Percentiles rank a stretch among this genome's conserved stretches.
These are phyloP conservation scores for Rosa chinensis DNA, from an alignment of 306 rosid genomes.

Conservation along the genomic window DNA sequence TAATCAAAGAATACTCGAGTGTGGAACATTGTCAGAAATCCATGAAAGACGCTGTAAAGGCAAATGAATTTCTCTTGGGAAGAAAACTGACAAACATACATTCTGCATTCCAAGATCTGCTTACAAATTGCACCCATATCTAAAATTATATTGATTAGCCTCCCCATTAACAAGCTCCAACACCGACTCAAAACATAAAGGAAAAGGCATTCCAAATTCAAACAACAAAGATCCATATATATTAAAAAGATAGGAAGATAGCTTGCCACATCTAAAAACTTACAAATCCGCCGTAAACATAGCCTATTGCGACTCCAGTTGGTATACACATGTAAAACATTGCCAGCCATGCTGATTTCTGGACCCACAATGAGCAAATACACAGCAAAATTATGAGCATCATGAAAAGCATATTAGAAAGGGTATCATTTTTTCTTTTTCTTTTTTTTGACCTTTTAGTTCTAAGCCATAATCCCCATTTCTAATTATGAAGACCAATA, in stretches of 20 bases:
- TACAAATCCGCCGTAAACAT: slow-evolving; percentile 91
- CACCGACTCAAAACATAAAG: background rate
- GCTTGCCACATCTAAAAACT: slow-evolving; percentile 33
- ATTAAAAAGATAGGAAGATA: slow-evolving; percentile 4
- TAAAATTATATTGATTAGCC: background rate
- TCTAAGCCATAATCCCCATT: background rate
- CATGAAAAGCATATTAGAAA: slow-evolving; percentile 12
- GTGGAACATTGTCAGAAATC: background rate
- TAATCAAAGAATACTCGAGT: background rate
- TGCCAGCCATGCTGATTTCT: slow-evolving; percentile 98
- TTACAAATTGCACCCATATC: background rate
- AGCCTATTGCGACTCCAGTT: slow-evolving; percentile 90
- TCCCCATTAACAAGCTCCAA: background rate
- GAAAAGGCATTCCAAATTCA: background rate
- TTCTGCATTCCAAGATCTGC: too few species aligned
- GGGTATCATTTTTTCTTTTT: background rate
- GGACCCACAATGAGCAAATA: slow-evolving; percentile 32
- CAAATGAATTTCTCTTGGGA: background rate
- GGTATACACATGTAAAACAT: slow-evolving; percentile 96
- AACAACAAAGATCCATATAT: background rate
- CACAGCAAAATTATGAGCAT: slow-evolving; percentile 15
- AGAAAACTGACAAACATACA: background rate
- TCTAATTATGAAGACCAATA: background rate
- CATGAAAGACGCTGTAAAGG: background rate
- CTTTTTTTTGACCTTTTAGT: background rate